Conservation (phyloP, 2,329 filamentous ascomycete species). For the Aureobasidium musti region DNA sequence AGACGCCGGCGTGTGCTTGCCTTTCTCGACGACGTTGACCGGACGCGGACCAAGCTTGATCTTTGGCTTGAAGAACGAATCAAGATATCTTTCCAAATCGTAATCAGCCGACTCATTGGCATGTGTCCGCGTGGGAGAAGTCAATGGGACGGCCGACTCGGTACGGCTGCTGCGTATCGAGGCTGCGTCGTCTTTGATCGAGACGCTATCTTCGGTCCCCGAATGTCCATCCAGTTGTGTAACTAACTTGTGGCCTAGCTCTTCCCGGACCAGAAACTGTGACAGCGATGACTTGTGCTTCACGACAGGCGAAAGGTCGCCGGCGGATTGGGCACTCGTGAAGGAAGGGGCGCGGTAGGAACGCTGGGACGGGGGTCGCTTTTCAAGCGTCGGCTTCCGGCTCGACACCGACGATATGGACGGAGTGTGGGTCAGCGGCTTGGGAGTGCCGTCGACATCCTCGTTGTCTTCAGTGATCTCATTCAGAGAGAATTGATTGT, state of each 20-base stretch:
- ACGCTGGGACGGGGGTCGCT: slow-evolving; percentile 17
- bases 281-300: slow-evolving; percentile 39
- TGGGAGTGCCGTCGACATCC: slow-evolving; percentile 38
- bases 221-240: slow-evolving; percentile 34
- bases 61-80: slow-evolving; percentile 63
- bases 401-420: slow-evolving; percentile 12
- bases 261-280: slow-evolving; percentile 38
- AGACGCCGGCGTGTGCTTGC: slow-evolving; percentile 48
- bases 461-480: slow-evolving; percentile 94
- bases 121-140: background rate
- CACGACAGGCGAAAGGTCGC: slow-evolving; percentile 13
- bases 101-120: slow-evolving; percentile 36
- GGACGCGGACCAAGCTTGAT: slow-evolving; percentile 87
- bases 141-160: background rate
- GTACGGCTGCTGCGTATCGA: slow-evolving; percentile 7
- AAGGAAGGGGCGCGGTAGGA: slow-evolving; percentile 18
- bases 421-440: slow-evolving; percentile 15
- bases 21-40: slow-evolving; percentile 63
- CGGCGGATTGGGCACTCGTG: background rate
- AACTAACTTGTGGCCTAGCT: slow-evolving; percentile 35
- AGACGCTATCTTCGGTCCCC: slow-evolving; percentile 29
- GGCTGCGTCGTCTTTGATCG: slow-evolving; percentile 32
- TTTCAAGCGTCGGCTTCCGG: slow-evolving; percentile 6
- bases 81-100: slow-evolving; percentile 50
- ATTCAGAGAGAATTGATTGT: slow-evolving; percentile 57